Evolutionary conservation across 108 stramenopile species (phyloP), one percentile per base, ranked within the genome.

Genomic region (Skeletonema menzelii): DNA sequence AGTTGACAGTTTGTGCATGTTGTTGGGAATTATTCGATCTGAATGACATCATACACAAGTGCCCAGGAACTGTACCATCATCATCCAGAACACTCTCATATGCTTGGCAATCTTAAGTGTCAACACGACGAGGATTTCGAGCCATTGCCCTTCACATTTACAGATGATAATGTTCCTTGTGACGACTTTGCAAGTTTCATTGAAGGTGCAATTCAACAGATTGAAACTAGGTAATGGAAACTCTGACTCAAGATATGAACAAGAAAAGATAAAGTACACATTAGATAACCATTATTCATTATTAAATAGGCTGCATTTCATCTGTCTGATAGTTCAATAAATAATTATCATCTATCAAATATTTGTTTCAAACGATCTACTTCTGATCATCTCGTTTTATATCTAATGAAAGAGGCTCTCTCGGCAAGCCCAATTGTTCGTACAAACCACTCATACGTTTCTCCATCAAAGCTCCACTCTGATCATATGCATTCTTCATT

Each of bases 361-460:
- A 12, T 53, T 22, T 22, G 49, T 53, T n/a, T n/a, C n/a, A n/a
- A n/a, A n/a, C 22, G 8, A 24, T 55, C 53, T 67, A 35, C 67
- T 28, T 35, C 28, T 67, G 31, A 34, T 55, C 49, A 13, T 27
- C 28, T 34, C 31, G 47, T 13, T 42, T 40, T 64, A 44, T 30
- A 47, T 40, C 27, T 3, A 69, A 26, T n/a, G 68, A 69, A 34
- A 28, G 68, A 34, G 68, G 68, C 32, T 77, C 69, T 35, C 47
- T 77, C 1, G 80, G 65, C 69, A 82, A 67, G 30, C 80, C 80
- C 37, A 82, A 58, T 56, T 82, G 80, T 53, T 82, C 80, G 44
- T 75, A 75, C 74, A 82, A 65, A 38, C 49, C 37, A 22, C 42
- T 57, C 40, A 82, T 70, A 26, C 67, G 75, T 26, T 82, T 74